These are phyloP conservation scores for Heterobasidion annosum DNA, from an alignment of 1,284 basidiomycete genomes.

Conservation along the genomic window DNA sequence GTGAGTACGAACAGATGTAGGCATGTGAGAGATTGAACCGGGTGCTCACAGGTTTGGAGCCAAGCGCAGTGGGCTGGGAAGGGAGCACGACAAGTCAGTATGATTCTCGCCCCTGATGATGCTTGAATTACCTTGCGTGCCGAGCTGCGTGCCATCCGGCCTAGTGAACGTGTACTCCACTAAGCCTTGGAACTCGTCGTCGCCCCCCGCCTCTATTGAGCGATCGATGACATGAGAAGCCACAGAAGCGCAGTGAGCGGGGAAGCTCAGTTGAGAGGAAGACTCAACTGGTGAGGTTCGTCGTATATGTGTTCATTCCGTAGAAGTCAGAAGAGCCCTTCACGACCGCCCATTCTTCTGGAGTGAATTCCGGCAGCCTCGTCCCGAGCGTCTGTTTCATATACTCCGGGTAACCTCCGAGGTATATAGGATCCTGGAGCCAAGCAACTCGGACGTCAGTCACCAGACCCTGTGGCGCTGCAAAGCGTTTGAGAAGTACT, in stretches of 20 bases:
- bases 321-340: constrained; percentile 67
- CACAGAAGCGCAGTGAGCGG: background rate
- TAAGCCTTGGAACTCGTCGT: constrained; percentile 59
- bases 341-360: constrained; percentile 52
- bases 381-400: constrained; percentile 53
- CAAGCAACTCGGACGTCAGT: constrained; percentile 7
- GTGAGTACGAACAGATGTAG: constrained; percentile 6
- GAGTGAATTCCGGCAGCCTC: constrained; percentile 57
- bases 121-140: constrained; percentile 45
- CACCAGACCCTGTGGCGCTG: background rate
- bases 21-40: background rate
- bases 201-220: constrained; percentile 42
- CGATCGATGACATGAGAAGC: background rate
- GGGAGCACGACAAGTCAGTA: background rate
- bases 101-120: background rate
- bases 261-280: constrained; percentile 6
- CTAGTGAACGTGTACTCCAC: constrained; percentile 52
- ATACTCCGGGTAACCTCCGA: constrained; percentile 60
- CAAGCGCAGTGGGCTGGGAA: constrained; percentile 47
- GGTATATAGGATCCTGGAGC: constrained; percentile 60
- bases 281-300: constrained; percentile 51
- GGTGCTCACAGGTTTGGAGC: constrained; percentile 49
- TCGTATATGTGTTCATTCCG: constrained; percentile 69
- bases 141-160: constrained; percentile 59
- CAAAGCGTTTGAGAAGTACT: background rate